Conservation (phyloP, 2,329 filamentous ascomycete genomes). For the Cladosporium sp. region DNA sequence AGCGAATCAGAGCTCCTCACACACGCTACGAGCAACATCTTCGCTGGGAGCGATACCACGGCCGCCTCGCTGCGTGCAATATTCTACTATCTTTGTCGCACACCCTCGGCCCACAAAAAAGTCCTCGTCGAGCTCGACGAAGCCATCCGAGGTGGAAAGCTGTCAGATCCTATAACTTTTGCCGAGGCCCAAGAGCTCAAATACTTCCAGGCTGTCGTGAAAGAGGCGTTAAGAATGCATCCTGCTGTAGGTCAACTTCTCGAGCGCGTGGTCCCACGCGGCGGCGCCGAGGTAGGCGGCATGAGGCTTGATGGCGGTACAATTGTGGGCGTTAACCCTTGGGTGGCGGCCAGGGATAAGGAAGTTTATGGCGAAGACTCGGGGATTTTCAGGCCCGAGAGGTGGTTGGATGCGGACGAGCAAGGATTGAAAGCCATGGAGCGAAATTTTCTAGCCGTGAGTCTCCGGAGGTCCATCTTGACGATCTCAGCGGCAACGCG, state of each 20-base stretch:
- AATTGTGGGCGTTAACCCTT: conserved; percentile 46
- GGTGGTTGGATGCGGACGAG: conserved; percentile 43
- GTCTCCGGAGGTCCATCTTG: not conserved
- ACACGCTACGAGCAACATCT: conserved; percentile 49
- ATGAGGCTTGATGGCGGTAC: conserved; percentile 41
- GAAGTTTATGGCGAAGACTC: conserved; percentile 40
- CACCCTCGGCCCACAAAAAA: conserved; percentile 36
- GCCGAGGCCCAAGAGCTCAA: conserved; percentile 32
- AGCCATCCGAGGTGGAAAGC: conserved; percentile 27
- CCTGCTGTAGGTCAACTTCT: conserved; percentile 44
- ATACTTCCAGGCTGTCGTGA: conserved; percentile 35
- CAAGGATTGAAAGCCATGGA: conserved; percentile 22
- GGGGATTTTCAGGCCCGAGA: conserved; percentile 43
- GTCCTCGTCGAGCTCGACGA: conserved; percentile 43
- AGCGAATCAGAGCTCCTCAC: conserved; percentile 25
- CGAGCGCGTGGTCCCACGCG: conserved; percentile 45
- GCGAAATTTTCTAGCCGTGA: conserved; percentile 20
- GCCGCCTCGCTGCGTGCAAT: conserved; percentile 43
- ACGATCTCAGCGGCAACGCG: not conserved
- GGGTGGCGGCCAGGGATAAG: conserved; percentile 44
- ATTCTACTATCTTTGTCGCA: conserved; percentile 41
- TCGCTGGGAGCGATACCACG: conserved; percentile 44
- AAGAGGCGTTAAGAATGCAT: conserved; percentile 34
- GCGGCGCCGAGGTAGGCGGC: conserved; percentile 21
- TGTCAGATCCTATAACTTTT: conserved; percentile 29